Base-by-base conservation (phyloP, 2,329 filamentous ascomycete species). In the Zymoseptoria pseudotritici region DNA sequence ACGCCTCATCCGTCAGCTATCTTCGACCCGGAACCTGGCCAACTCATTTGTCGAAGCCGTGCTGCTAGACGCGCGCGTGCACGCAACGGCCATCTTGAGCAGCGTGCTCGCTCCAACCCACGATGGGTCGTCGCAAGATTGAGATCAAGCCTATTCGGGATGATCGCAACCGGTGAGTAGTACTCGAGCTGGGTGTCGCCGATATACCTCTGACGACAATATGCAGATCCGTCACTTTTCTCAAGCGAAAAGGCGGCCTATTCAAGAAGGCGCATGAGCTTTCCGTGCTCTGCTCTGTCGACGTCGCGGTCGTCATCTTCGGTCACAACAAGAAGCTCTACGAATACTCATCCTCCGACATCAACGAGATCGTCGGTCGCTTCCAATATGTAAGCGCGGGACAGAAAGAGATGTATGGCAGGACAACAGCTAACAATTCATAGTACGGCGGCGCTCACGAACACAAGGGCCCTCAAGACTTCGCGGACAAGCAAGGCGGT, bases 231-330 rank as follows among this genome's bases (percentile, higher is more conserved):
- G 66, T 69, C 66, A 99, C 94, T 52, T 99, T 99, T 76, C 81
- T 99, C 68, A 99, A 99, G 83, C 90, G 94, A 79, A 99, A 99
- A 78, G 94, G 93, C 70, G 94, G 94, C 70, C 82, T 99, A 55
- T 99, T 99, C 84, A 99, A 99, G 82, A 99, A 99, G 84, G 94
- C 94, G 57, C 92, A 99, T 76, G 94, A 99, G 82, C 84, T 99
- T 56, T 96, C 93, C 57, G 94, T 99, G 53, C 87, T 99, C 64
- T 99, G 94, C 76, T 97, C 92, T 49, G 94, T 99, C 74, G 94
- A 99, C 75, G 94, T 99, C 67, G 94, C 94, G 50, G 94, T 99
- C 71, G 94, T 99, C 75, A 97, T 99, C 71, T 97, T 97, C 73
- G 93, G 93, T 65, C 92, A 90, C 78, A 99, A 99, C 77, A 99